These are phyloP conservation scores for Immersiella caudata DNA, from an alignment of 495 filamentous ascomycete genomes.

Conservation along the genomic window DNA sequence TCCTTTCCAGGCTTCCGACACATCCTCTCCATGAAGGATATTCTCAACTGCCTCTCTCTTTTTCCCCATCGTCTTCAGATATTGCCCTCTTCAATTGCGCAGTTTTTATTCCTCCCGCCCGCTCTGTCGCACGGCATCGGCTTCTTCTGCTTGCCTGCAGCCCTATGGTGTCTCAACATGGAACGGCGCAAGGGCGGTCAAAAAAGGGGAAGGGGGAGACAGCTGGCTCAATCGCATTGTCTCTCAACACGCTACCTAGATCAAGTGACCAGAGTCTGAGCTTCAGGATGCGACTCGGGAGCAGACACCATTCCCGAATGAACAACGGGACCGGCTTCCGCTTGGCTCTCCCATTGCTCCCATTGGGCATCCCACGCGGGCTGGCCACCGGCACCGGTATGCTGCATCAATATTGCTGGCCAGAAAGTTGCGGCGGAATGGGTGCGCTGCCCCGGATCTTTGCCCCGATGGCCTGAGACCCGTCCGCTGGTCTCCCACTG, in stretches of 20 bases:
- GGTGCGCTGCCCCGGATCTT: constrained; percentile 1
- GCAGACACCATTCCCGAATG: constrained; percentile 4
- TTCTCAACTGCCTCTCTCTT: background rate
- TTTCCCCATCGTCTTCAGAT: background rate
- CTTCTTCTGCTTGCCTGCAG: constrained; percentile 7
- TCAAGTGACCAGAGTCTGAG: constrained; percentile 20
- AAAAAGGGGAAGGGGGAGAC: background rate
- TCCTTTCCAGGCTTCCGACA: background rate
- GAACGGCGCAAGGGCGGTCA: constrained; percentile 5
- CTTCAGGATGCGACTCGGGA: constrained; percentile 11
- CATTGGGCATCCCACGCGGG: constrained; percentile 8
- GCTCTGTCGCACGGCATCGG: constrained; percentile 3
- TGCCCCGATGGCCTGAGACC: background rate
- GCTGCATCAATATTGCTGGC: constrained; percentile 2
- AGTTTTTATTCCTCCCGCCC: background rate
- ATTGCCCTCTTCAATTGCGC: background rate
- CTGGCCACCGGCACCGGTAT: constrained; percentile 1
- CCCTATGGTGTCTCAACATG: constrained; percentile 11
- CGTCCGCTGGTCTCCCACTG: background rate
- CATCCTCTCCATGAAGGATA: background rate
- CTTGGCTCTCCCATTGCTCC: background rate
- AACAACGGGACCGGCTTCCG: constrained; percentile 12
- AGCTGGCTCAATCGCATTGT: constrained; percentile 11
- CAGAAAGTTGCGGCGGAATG: background rate
- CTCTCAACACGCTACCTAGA: constrained; percentile 14